Base-by-base conservation (phyloP, 768 basidiomycete species). In the Rhizopogon vulgaris region DNA sequence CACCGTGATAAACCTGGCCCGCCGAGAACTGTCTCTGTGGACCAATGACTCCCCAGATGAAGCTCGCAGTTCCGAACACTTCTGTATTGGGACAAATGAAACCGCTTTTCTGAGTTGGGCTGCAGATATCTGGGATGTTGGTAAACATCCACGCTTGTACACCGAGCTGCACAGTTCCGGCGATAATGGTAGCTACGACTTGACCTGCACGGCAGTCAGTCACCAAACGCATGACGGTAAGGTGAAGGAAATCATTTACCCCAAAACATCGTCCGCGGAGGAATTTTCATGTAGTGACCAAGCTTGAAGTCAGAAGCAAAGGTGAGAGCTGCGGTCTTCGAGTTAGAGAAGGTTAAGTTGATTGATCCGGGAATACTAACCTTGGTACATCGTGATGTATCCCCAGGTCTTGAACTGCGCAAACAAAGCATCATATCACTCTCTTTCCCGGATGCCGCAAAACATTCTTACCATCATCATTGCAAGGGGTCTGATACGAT, bases 21-120 rank as follows among this genome's bases (percentile, higher is more conserved):
- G 69, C 42, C 2, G 80, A 85, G 73, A 87, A 91, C 62, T 83
- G 76, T n/a, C 80, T 74, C 30, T 69, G 71, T 6, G 90, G 90
- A 1, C 90, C 88, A 51, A 93, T 87, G 55, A 88, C 85, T 54
- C 90, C 87, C 84, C 83, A 90, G 56, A 91, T 78, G 55, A 92
- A 78, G 53, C 80, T 82, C 18, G 89, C 89, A 2, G 86, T 87
- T 36, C 85, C 87, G 64, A 91, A 90, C 7, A 88, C 84, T 54
- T 82, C 73, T 5, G 84, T 85, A 11, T 52, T 65, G 0, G 87
- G 86, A 64, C 88, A 90, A 50, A 79, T 84, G 67, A 89, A 90
- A 17, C 79, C 78, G 58, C 83, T 76, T 58, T 63, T 69, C 66
- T 87, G 81, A 43, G 71, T 56, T 6, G 71, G 63, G 10, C 57